phyloP scores from a whole-genome alignment of 345 rosid species.

The Orychophragmus violaceus region DNA sequence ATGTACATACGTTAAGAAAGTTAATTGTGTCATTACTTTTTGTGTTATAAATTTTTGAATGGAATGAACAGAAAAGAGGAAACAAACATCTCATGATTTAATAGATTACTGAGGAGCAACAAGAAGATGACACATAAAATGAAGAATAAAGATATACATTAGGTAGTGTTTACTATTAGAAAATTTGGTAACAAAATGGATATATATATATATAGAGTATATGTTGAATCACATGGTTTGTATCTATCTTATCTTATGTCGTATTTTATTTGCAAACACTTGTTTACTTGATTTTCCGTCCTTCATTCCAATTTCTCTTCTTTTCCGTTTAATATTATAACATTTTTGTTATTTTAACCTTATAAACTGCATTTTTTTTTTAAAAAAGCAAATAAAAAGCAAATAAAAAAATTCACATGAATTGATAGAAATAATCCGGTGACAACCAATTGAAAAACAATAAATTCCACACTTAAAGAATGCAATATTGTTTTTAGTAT shows the following conservation, averaged over 20 bases:
- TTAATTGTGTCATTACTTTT: neutral
- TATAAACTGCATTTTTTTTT: neutral
- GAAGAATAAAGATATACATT: neutral
- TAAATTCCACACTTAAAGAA: neutral
- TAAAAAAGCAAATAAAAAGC: too few relatives aligned
- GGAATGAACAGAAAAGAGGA: neutral
- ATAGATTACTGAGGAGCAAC: neutral
- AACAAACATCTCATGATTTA: neutral
- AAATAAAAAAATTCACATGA: neutral
- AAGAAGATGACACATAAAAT: constrained; percentile 4
- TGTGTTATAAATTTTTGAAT: neutral
- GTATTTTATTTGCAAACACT: neutral
- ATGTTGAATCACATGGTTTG: constrained; percentile 22
- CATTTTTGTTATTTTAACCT: neutral
- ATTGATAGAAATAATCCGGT: neutral
- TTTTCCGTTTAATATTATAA: neutral
- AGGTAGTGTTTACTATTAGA: neutral
- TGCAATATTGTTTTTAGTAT: too few relatives aligned
- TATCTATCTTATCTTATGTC: constrained; percentile 4
- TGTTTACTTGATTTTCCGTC: neutral
- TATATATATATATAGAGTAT: neutral
- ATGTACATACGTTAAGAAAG: neutral
- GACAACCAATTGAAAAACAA: neutral
- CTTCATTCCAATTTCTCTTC: neutral
- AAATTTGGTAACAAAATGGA: neutral